phyloP scores from a whole-genome alignment of 352 stramenopile species.

The Globisporangium okanoganense region DNA sequence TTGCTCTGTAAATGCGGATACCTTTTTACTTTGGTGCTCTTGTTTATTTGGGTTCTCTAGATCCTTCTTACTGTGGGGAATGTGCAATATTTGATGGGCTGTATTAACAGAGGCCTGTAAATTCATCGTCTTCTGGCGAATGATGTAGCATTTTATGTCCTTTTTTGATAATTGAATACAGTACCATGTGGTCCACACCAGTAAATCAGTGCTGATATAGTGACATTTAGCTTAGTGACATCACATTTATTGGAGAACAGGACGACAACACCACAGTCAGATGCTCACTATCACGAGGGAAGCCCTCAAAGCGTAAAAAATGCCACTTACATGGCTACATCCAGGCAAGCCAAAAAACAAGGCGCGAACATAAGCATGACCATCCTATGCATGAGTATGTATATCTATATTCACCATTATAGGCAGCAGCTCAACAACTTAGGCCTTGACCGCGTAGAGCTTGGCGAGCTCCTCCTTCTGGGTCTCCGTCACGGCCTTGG shows the following conservation, averaged over 20 bases:
- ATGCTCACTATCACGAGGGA: neutral
- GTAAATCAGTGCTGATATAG: neutral
- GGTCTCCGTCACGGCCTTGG: slow-evolving; percentile 24
- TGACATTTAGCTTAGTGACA: neutral
- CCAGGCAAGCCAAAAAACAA: neutral
- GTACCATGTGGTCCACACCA: neutral
- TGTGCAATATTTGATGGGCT: neutral
- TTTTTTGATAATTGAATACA: neutral
- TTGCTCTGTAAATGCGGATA: neutral
- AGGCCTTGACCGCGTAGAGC: slow-evolving; percentile 23
- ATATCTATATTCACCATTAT: neutral
- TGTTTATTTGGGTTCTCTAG: too few relatives aligned
- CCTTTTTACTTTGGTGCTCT: neutral
- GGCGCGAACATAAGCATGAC: neutral
- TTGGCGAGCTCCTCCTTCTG: slow-evolving; percentile 30
- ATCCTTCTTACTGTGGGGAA: neutral
- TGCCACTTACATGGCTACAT: slow-evolving; percentile 1
- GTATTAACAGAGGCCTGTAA: neutral
- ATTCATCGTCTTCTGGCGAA: neutral
- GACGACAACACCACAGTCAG: too few relatives aligned
- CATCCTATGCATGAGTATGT: neutral
- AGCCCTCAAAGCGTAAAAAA: neutral
- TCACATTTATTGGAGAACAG: too few relatives aligned
- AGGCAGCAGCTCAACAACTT: neutral
- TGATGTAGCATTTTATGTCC: neutral